Evolutionary conservation across 352 stramenopile genomes (phyloP).

Genomic region (Phytopythium vexans): DNA sequence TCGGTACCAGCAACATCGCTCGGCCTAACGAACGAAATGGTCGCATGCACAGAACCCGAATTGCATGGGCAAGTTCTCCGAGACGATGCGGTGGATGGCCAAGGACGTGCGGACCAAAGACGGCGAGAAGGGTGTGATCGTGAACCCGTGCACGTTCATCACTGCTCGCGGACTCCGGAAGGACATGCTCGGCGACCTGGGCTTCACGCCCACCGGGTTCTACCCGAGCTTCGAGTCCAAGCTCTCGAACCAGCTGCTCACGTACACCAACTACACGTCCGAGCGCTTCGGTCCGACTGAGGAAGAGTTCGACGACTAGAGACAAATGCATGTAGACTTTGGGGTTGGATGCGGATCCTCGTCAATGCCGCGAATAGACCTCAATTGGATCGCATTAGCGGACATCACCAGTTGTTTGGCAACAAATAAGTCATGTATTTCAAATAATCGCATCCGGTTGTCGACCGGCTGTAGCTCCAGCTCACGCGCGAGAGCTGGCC

Average conservation of each 20-base stretch:
- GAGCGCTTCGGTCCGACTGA: constrained; percentile 33
- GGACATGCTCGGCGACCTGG: constrained; percentile 38
- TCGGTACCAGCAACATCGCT: neutral
- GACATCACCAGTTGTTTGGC: too few relatives aligned
- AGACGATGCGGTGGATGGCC: constrained; percentile 43
- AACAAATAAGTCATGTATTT: too few relatives aligned
- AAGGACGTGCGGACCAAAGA: constrained; percentile 23
- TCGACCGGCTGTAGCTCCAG: too few relatives aligned
- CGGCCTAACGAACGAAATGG: neutral
- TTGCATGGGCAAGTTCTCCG: constrained; percentile 46
- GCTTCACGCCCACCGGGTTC: constrained; percentile 44
- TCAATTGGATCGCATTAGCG: too few relatives aligned
- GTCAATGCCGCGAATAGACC: too few relatives aligned
- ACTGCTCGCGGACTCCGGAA: constrained; percentile 43
- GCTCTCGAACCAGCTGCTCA: constrained; percentile 47
- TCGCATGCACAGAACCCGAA: constrained; percentile 23
- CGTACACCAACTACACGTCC: constrained; percentile 54
- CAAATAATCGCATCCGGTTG: too few relatives aligned
- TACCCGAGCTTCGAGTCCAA: constrained; percentile 52
- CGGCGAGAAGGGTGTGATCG: constrained; percentile 31
- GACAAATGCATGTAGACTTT: too few relatives aligned
- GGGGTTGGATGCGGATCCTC: too few relatives aligned
- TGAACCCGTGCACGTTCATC: constrained; percentile 43
- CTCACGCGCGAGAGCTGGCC: too few relatives aligned
- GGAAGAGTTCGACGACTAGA: constrained; percentile 18